Conservation (phyloP, 2,329 filamentous ascomycete species). For the Epichloe sibirici region DNA sequence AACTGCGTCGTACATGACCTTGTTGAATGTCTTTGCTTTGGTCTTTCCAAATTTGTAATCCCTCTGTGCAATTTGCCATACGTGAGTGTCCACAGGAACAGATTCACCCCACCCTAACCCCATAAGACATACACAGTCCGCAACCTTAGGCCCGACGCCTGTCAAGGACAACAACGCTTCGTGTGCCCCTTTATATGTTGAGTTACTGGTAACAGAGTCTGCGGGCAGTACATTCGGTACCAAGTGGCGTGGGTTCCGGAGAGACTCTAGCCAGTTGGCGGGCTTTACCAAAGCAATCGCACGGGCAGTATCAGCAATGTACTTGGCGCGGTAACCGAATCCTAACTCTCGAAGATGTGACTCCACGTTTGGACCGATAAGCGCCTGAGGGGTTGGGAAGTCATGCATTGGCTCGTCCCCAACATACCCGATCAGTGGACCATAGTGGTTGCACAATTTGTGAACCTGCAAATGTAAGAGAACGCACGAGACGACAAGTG, state of each 20-base stretch:
- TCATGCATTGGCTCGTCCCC: conserved; percentile 68
- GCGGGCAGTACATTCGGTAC: conserved; percentile 29
- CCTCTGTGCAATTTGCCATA: conserved; percentile 94
- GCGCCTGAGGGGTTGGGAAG: conserved; percentile 64
- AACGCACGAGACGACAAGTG: too few species aligned
- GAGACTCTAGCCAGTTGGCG: conserved; percentile 59
- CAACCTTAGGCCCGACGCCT: conserved; percentile 91
- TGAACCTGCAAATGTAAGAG: conserved; percentile 42
- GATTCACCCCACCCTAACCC: conserved; percentile 91
- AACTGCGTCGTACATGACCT: conserved; percentile 77
- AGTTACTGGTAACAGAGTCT: conserved; percentile 13
- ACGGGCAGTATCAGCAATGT: conserved; percentile 74
- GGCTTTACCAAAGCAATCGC: conserved; percentile 59
- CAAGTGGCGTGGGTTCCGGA: conserved; percentile 67
- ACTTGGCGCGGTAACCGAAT: conserved; percentile 90
- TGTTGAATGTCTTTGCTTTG: conserved; percentile 76
- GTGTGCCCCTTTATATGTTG: conserved; percentile 69
- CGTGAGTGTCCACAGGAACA: conserved; percentile 93
- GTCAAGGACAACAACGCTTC: conserved; percentile 65
- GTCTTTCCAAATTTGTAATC: conserved; percentile 89
- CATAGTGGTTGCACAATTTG: conserved; percentile 81
- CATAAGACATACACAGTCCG: conserved; percentile 94
- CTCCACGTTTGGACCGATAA: conserved; percentile 69
- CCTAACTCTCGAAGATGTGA: conserved; percentile 67
- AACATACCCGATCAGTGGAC: conserved; percentile 59